A percentile compares a stretch with the other conserved stretches of the same genome.
phyloP scores from a whole-genome alignment of 2,329 filamentous ascomycete species.

The Bipolaris zeicola region DNA sequence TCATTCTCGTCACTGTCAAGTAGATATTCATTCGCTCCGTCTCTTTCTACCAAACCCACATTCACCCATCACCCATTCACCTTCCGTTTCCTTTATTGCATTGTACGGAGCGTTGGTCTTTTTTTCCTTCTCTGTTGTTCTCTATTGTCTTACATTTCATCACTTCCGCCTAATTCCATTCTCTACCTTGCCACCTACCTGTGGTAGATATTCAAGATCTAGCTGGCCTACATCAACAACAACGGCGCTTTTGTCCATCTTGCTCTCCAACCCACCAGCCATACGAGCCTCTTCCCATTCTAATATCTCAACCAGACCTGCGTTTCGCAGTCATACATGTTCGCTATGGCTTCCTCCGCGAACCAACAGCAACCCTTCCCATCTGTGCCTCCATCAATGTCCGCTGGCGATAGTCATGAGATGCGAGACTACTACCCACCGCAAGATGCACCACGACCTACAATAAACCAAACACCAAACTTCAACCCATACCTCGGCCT shows the following conservation, averaged over 20 bases:
- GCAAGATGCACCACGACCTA: conserved; percentile 61
- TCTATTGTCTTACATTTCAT: conserved; percentile 19
- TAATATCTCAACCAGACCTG: conserved; percentile 43
- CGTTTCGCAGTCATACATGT: conserved; percentile 35
- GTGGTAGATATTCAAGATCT: conserved; percentile 37
- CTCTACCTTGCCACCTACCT: conserved; percentile 25
- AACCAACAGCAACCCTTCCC: conserved; percentile 61
- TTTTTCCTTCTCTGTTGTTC: conserved; percentile 20
- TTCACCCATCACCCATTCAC: conserved; percentile 30
- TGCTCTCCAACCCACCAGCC: background rate
- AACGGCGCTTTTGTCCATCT: conserved; percentile 6
- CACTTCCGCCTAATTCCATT: conserved; percentile 28
- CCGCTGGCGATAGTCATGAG: conserved; percentile 64
- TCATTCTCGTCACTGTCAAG: conserved; percentile 35
- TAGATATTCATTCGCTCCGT: conserved; percentile 36
- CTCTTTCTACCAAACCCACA: conserved; percentile 17
- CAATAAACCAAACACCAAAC: conserved; percentile 67
- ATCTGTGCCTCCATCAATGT: conserved; percentile 62
- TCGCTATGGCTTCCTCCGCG: conserved; percentile 56
- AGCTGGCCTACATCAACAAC: conserved; percentile 26
- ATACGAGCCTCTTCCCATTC: conserved; percentile 18
- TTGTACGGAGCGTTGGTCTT: conserved; percentile 42
- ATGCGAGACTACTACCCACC: conserved; percentile 65
- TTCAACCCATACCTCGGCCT: conserved; percentile 92
- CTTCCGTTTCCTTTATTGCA: conserved; percentile 42